These are phyloP conservation scores for Monosporascus sp. DNA, from an alignment of 2,329 filamentous ascomycete genomes.

Conservation along the genomic window DNA sequence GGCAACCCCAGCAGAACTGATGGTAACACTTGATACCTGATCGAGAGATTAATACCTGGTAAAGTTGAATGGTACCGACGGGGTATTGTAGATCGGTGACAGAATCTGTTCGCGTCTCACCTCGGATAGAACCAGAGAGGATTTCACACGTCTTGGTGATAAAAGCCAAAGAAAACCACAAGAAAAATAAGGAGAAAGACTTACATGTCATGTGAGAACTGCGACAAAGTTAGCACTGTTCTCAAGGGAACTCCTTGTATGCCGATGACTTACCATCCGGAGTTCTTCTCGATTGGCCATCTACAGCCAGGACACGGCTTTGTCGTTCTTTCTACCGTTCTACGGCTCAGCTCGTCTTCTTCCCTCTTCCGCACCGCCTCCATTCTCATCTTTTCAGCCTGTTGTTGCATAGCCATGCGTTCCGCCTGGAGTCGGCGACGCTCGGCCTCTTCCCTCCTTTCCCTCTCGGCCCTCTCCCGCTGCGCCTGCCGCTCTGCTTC, in stretches of 20 bases:
- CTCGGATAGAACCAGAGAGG: background rate
- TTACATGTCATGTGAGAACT: conserved; percentile 16
- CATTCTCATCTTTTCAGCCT: background rate
- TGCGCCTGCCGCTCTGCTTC: background rate
- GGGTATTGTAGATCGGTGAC: background rate
- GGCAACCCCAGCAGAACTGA: background rate
- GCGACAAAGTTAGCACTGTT: background rate
- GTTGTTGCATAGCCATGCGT: background rate
- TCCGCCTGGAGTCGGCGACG: background rate
- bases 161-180: background rate
- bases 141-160: background rate
- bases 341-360: conserved; percentile 9
- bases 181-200: background rate
- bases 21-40: background rate
- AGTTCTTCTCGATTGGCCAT: conserved; percentile 13
- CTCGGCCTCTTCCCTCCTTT: background rate
- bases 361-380: conserved; percentile 1
- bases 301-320: conserved; percentile 11
- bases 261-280: conserved; percentile 9
- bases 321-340: conserved; percentile 6
- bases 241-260: background rate
- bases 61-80: background rate
- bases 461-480: background rate
- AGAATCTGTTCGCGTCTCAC: background rate
- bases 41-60: background rate